Base-by-base conservation (phyloP, 1,139 yeast species). In the Pneumocystis wakefieldiae region DNA sequence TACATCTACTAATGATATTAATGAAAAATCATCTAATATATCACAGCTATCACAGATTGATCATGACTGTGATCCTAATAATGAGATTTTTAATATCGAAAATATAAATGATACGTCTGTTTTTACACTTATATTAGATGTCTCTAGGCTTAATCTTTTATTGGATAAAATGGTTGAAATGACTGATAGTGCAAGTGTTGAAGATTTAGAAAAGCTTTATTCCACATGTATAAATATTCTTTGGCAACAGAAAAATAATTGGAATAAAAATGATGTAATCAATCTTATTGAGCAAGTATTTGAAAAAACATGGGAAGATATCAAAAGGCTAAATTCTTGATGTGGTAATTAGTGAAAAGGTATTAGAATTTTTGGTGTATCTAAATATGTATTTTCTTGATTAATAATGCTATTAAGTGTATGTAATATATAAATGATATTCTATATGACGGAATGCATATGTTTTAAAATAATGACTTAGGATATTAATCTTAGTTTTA, bases 171-270 rank as follows among this genome's bases (percentile, higher is more conserved):
- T 85, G 7, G 72, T 78, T 12, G 63, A 64, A 0, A 68, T 68
- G 28, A 82, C 95, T 0, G 77, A 75, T 15, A 77, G 77, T 28
- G 78, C 77, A 67, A 81, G 83, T 2, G 78, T 92, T n/a, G 95
- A 87, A 65, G 77, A 80, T 66, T 76, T 92, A 55, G 97, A 92
- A 73, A 81, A 81, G 61, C 74, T 85, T 15, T 85, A 86, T 77
- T 84, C 97, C 3, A 78, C 80, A 60, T 73, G 90, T 61, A 83
- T 87, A 77, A 92, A 87, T 62, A 77, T 84, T 15, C 79, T 87
- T 2, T 92, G 97, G 96, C 75, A 77, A 12, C 81, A 82, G 67
- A 78, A 95, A 63, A 74, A 77, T 62, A 73, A 75, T 6, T 85
- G 95, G 88, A 83, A 90, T 71, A 84, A 90, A 68, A 75, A 80